phyloP scores from a whole-genome alignment of 768 basidiomycete species.

The Roridomyces roridus region DNA sequence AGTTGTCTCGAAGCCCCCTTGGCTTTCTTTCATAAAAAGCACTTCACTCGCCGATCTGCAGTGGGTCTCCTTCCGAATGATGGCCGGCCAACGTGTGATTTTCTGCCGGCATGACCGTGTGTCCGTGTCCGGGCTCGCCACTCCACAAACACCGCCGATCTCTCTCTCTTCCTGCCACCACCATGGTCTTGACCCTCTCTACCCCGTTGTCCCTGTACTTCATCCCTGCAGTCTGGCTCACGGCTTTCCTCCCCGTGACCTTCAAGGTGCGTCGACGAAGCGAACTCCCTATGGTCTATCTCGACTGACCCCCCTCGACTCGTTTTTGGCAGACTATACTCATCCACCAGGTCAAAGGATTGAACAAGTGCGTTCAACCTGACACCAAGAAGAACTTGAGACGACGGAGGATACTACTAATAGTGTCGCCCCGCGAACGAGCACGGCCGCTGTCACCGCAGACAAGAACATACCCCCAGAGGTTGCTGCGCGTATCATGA shows the following conservation, averaged over 20 bases:
- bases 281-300: neutral
- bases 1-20: too few relatives aligned
- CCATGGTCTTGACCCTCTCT: conserved; percentile 14
- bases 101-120: too few relatives aligned
- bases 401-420: too few relatives aligned
- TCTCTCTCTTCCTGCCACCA: neutral
- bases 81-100: too few relatives aligned
- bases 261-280: conserved; percentile 8
- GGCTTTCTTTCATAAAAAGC: too few relatives aligned
- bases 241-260: conserved; percentile 20
- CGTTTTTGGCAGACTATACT: conserved; percentile 6
- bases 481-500: conserved; percentile 19
- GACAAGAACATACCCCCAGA: conserved; percentile 8
- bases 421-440: conserved; percentile 18
- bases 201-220: conserved; percentile 22
- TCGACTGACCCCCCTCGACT: neutral
- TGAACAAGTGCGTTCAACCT: conserved; percentile 10
- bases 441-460: neutral
- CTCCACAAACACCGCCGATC: too few relatives aligned
- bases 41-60: too few relatives aligned
- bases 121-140: too few relatives aligned
- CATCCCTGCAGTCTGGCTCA: conserved; percentile 25
- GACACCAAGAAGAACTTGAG: too few relatives aligned
- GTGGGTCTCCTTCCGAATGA: too few relatives aligned
- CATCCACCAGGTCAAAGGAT: conserved; percentile 17